Base-by-base conservation (phyloP, 2,329 filamentous ascomycete species). In the Colletotrichum cereale region DNA sequence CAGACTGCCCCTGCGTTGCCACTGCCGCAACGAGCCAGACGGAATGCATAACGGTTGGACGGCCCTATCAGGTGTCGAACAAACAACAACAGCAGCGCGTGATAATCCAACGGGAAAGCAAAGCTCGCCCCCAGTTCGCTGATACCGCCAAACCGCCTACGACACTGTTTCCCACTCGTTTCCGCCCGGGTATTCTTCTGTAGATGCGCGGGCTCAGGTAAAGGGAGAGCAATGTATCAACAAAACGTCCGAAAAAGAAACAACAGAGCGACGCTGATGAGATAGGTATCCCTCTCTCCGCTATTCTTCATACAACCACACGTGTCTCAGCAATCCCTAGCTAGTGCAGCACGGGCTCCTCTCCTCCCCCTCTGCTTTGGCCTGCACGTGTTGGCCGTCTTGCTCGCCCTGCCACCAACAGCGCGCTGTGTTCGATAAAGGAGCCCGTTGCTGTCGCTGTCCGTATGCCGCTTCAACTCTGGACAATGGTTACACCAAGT, bases 381-480 rank as follows among this genome's bases (percentile, higher is more conserved):
- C 29, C 5, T 31, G 24, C 12, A 21, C 42, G 21, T 31, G 42
- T 24, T 50, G 57, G 56, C 42, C 40, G 31, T 38, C 40, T 29
- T 18, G 10, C 56, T 29, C 16, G n/a, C 57, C 31, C 34, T 38
- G n/a, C 40, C 42, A n/a, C 47, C n/a, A 24, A 6, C 47, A 26
- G 24, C 14, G 26, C 26, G 48, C 48, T 66, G 31, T 31, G 62
- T 40, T 47, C 34, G n/a, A 52, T 24, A 61, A 40, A 31, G 38
- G 29, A n/a, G 11, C 18, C 55, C 47, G 29, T 18, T 29, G n/a
- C 53, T 60, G 61, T 26, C 47, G 48, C 24, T 40, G 47, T 14
- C 62, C 67, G 24, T 67, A 4, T 29, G n/a, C n/a, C 58, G 47
- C 55, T 29, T 36, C 40, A 44, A 66, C 63, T 55, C 56, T 66